Evolutionary conservation across 495 filamentous ascomycete species (phyloP).

Genomic region (Penicillium odoratum): DNA sequence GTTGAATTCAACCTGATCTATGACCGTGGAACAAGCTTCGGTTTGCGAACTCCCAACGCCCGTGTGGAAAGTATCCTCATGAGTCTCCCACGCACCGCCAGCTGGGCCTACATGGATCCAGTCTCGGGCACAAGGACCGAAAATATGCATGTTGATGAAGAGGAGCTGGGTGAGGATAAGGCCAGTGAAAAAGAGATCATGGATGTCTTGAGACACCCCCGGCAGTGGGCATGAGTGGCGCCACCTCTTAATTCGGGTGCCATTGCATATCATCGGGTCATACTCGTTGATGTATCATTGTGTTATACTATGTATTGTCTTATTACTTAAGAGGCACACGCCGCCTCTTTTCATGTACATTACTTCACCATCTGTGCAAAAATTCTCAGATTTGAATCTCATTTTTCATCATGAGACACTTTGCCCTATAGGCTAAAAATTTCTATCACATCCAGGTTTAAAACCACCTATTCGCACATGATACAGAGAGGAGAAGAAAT

Average conservation of each 20-base stretch:
- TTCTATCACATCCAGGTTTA: not conserved
- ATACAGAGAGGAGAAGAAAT: not conserved
- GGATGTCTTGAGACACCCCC: slow-evolving; percentile 79
- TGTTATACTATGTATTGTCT: not conserved
- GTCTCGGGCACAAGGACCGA: slow-evolving; percentile 48
- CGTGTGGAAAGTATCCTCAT: slow-evolving; percentile 96
- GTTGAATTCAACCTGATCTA: slow-evolving; percentile 99
- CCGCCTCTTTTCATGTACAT: slow-evolving; percentile 9
- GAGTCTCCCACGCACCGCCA: slow-evolving; percentile 90
- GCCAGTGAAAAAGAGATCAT: slow-evolving; percentile 67
- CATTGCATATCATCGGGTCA: not conserved
- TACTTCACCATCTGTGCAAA: slow-evolving; percentile 6
- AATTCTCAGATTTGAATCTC: not conserved
- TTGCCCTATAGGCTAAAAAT: not conserved
- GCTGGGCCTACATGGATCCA: slow-evolving; percentile 93
- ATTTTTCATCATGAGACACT: not conserved
- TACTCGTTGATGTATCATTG: slow-evolving; percentile 4
- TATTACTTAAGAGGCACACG: not conserved
- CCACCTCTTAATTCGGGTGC: not conserved
- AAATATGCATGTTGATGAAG: slow-evolving; percentile 26
- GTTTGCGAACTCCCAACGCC: slow-evolving; percentile 86
- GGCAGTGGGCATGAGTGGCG: slow-evolving; percentile 76
- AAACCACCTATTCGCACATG: not conserved
- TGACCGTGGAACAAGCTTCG: slow-evolving; percentile 94
- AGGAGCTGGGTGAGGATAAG: slow-evolving; percentile 46